These are phyloP conservation scores for Rhizophora mangle DNA, from an alignment of 345 rosid genomes.

Conservation along the genomic window DNA sequence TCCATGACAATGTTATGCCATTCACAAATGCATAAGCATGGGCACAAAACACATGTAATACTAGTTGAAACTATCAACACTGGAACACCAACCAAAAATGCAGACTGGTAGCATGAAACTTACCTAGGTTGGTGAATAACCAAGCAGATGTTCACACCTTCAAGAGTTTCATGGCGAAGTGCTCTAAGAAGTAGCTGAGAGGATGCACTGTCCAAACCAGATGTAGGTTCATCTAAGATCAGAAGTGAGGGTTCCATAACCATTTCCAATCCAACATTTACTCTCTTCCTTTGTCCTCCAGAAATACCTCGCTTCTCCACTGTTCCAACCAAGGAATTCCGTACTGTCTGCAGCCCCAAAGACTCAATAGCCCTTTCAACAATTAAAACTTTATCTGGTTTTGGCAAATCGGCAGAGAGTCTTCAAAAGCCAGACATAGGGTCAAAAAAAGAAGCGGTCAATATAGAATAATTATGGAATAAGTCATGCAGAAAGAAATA, in stretches of 20 bases:
- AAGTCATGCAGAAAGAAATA: not conserved
- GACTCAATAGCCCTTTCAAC: slow-evolving; percentile 90
- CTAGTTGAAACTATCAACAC: slow-evolving; percentile 1
- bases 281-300: slow-evolving; percentile 95
- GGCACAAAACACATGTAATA: too few relatives aligned
- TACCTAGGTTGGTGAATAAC: slow-evolving; percentile 98
- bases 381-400: slow-evolving; percentile 77
- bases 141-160: slow-evolving; percentile 91
- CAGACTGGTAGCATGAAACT: not conserved
- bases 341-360: slow-evolving; percentile 76
- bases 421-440: slow-evolving; percentile 33
- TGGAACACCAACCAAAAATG: not conserved
- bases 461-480: slow-evolving; percentile 4
- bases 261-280: slow-evolving; percentile 94
- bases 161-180: slow-evolving; percentile 86
- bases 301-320: slow-evolving; percentile 95
- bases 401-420: slow-evolving; percentile 55
- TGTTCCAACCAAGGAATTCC: slow-evolving; percentile 86
- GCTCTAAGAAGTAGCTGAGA: slow-evolving; percentile 86
- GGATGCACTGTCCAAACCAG: slow-evolving; percentile 97
- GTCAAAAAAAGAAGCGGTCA: slow-evolving; percentile 1
- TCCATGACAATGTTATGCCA: too few relatives aligned
- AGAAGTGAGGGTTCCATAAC: slow-evolving; percentile 96
- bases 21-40: too few relatives aligned
- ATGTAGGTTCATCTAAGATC: slow-evolving; percentile 94